Base-by-base conservation (phyloP, 75 land plant species). In the Picea glauca region DNA sequence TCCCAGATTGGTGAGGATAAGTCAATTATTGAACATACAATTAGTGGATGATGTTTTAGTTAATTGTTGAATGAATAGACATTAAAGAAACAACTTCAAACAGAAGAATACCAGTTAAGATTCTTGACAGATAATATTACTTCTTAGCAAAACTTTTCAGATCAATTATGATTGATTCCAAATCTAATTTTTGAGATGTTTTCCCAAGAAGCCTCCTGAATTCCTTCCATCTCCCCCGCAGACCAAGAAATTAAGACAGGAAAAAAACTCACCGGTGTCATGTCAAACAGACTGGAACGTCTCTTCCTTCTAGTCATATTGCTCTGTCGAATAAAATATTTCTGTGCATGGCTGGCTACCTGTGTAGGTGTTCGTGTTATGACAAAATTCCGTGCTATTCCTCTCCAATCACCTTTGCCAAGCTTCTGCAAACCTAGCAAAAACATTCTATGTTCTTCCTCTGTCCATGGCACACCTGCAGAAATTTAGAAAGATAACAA, bases 371-470 rank as follows among this genome's bases (percentile, higher is more conserved):
- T 89, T 57, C 91, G 78, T 21, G 89, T 84, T 21, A 80, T 86
- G 62, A 89, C 91, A 63, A 84, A 89, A 74, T 87, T 89, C 56
- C 88, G 78, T 20, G 91, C 82, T 14, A 89, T 89, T 12, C 91
- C 89, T 64, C 91, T 82, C 91, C 91, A 89, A 46, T 89, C 91
- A 15, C 91, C 91, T 79, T 89, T 89, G 17, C 91, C 91, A 68
- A 89, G 80, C 67, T 89, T 89, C 77, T 84, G 89, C 58, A 89
- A 79, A 13, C 91, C 91, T 59, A 89, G 33, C 65, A 89, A 76
- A 76, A 89, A 89, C 82, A 87, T 46, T 35, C 89, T 74, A 70
- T 89, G 91, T 46, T 89, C 91, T 54, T 89, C 91, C 61, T 89
- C 91, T n/a, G 91, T 84, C 91, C 91, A 89, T 50, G 91, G 91